phyloP scores from a whole-genome alignment of 306 rosid species.

The Lablab purpureus region DNA sequence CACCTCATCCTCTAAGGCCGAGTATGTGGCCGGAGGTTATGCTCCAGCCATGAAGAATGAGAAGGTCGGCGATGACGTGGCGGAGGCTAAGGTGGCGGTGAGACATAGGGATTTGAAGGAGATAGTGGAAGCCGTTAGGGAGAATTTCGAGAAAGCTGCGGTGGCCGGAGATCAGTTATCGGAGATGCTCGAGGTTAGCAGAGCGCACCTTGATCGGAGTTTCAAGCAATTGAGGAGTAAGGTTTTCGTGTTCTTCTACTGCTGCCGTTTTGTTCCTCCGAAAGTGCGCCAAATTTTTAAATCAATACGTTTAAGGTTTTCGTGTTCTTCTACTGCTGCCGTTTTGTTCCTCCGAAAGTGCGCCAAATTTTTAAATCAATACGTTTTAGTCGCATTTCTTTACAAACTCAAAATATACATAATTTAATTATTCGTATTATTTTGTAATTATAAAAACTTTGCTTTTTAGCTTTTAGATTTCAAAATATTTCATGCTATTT shows the following conservation, averaged over 20 bases:
- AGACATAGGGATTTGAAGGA: conserved; percentile 87
- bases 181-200: conserved; percentile 78
- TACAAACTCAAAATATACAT: too few species aligned
- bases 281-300: conserved; percentile 35
- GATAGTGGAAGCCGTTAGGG: conserved; percentile 78
- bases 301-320: conserved; percentile 32
- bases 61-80: conserved; percentile 52
- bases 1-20: conserved; percentile 54
- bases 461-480: too few species aligned
- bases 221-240: conserved; percentile 84
- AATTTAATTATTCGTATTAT: too few species aligned
- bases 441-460: too few species aligned
- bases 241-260: not conserved
- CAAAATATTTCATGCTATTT: too few species aligned
- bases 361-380: conserved; percentile 22
- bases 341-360: conserved; percentile 15
- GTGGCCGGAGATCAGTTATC: conserved; percentile 79
- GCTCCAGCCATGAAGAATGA: conserved; percentile 43
- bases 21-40: conserved; percentile 45
- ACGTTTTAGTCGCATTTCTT: not conserved
- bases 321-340: too few species aligned
- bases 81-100: conserved; percentile 68
- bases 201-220: conserved; percentile 83
- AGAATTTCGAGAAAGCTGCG: conserved; percentile 86
- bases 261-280: not conserved